These are phyloP conservation scores for Sporothrix humicola DNA, from an alignment of 2,329 filamentous ascomycete species.

Conservation along the genomic window DNA sequence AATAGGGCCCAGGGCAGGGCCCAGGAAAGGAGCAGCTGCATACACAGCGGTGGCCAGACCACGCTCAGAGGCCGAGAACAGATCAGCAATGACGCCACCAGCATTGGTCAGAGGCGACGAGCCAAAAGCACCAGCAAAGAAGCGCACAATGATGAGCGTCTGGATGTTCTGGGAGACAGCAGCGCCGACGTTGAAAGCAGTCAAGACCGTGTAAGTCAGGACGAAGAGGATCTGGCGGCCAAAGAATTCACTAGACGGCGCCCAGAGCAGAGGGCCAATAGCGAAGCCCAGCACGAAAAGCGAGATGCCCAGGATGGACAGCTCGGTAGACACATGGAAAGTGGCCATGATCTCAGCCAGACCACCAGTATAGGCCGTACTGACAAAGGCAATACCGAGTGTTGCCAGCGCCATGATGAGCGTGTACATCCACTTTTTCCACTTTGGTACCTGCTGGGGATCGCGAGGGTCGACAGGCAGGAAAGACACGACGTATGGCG, in stretches of 20 bases:
- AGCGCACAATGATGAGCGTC: conserved; percentile 65
- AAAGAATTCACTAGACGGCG: conserved; percentile 64
- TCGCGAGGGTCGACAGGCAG: conserved; percentile 68
- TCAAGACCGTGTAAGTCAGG: conserved; percentile 60
- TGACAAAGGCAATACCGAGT: conserved; percentile 72
- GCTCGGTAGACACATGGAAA: conserved; percentile 58
- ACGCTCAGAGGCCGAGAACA: conserved; percentile 59
- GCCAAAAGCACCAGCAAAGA: conserved; percentile 68
- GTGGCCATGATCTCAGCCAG: conserved; percentile 58
- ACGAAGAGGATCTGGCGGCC: conserved; percentile 66
- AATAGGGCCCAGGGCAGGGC: conserved; percentile 67
- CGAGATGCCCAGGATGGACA: conserved; percentile 67
- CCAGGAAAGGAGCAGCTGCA: conserved; percentile 69
- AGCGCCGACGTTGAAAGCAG: conserved; percentile 65
- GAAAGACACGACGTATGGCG: conserved; percentile 72
- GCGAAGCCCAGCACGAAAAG: conserved; percentile 64
- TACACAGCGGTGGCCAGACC: conserved; percentile 68
- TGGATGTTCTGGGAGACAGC: conserved; percentile 63
- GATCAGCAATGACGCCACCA: conserved; percentile 67
- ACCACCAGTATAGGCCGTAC: conserved; percentile 69
- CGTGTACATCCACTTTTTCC: conserved; percentile 70
- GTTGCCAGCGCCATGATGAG: conserved; percentile 68
- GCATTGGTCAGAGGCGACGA: conserved; percentile 67
- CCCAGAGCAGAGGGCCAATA: conserved; percentile 63
- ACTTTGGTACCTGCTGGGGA: conserved; percentile 62